phyloP scores from a whole-genome alignment of 371 early-diverging fungal genomes.

The Actinomortierella wolfii region DNA sequence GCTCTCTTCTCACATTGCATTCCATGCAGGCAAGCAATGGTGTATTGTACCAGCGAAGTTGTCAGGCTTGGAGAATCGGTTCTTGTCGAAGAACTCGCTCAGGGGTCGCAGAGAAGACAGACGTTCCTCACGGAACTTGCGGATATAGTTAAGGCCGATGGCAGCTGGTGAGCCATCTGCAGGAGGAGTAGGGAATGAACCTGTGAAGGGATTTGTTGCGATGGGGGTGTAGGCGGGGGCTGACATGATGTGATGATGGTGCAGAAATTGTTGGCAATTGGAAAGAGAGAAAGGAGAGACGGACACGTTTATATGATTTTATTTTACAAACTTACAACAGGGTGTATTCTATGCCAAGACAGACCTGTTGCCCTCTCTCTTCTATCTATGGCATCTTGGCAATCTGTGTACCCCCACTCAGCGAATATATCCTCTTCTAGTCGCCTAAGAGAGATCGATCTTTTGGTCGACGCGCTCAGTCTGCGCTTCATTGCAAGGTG shows the following conservation, averaged over 20 bases:
- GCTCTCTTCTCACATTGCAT: neutral
- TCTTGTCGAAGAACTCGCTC: slow-evolving; percentile 67
- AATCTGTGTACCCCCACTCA: too few species aligned
- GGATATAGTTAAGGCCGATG: slow-evolving; percentile 32
- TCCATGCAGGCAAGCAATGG: neutral
- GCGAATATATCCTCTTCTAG: too few species aligned
- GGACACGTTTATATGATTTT: neutral
- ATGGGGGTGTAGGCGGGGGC: slow-evolving; percentile 44
- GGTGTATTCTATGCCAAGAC: neutral
- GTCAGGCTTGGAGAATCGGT: slow-evolving; percentile 59
- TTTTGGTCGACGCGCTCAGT: too few species aligned
- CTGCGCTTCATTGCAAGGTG: too few species aligned
- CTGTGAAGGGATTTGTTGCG: slow-evolving; percentile 37
- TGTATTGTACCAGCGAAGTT: slow-evolving; percentile 56
- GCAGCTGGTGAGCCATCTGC: slow-evolving; percentile 18
- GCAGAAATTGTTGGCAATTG: neutral
- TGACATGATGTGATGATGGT: slow-evolving; percentile 12
- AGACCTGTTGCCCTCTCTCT: neutral
- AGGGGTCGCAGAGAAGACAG: slow-evolving; percentile 53
- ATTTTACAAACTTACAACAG: too few species aligned
- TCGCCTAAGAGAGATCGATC: too few species aligned
- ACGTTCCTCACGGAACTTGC: slow-evolving; percentile 42
- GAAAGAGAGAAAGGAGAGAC: neutral
- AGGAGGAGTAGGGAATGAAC: slow-evolving; percentile 29
- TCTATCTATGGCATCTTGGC: too few species aligned